These are phyloP conservation scores for Papiliotrema fonsecae DNA, from an alignment of 1,284 basidiomycete species.

Conservation along the genomic window DNA sequence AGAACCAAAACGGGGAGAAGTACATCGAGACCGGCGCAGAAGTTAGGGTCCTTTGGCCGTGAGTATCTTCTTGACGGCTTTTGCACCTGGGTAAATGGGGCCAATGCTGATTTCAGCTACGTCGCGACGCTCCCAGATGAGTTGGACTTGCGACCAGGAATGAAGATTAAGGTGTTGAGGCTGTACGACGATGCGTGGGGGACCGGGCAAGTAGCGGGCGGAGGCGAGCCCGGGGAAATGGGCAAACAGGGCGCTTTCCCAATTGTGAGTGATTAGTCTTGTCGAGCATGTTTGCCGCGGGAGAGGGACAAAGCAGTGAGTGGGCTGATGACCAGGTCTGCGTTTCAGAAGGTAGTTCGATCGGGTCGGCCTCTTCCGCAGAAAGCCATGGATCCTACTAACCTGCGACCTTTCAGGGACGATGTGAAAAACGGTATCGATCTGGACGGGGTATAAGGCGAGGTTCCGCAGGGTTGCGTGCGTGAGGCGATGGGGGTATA, in stretches of 20 bases:
- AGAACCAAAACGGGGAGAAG: conserved; percentile 33
- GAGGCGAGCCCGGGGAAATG: conserved; percentile 18
- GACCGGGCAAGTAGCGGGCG: conserved; percentile 31
- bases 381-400: conserved; percentile 1
- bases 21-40: conserved; percentile 35
- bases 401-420: background rate
- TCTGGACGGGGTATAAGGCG: background rate
- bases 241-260: conserved; percentile 44
- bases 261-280: conserved; percentile 26
- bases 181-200: conserved; percentile 48
- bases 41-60: conserved; percentile 39
- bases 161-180: conserved; percentile 37
- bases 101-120: conserved; percentile 22
- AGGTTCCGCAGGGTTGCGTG: background rate
- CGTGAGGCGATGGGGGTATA: background rate
- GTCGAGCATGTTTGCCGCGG: no score
- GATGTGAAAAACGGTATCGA: background rate
- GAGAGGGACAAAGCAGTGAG: background rate
- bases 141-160: conserved; percentile 41
- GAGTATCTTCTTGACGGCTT: conserved; percentile 11
- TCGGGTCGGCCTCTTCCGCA: conserved; percentile 20
- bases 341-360: conserved; percentile 28
- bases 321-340: conserved; percentile 21
- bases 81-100: background rate
- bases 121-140: conserved; percentile 43